Base-by-base conservation (phyloP, 228 moss, liverwort and hornwort genomes). In the Sphagnum magellanicum region DNA sequence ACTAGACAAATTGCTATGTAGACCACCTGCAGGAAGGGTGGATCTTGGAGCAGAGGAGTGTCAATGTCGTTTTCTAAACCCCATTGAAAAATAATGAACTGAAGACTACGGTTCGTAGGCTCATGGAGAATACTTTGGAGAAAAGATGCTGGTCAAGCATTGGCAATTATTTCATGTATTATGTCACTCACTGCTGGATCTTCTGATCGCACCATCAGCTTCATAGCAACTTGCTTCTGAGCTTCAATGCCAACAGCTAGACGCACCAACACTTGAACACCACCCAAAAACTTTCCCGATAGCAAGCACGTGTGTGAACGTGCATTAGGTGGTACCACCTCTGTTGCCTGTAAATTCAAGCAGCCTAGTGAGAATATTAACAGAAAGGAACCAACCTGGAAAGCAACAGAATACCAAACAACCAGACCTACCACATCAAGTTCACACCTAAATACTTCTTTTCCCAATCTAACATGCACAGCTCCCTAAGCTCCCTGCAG, bases 221-320 rank as follows among this genome's bases (percentile, higher is more conserved):
- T 92, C 95, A 95, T 95, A 6, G 88, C 90, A 70, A 95, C 92
- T 69, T 90, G 90, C 83, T 90, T 92, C 72, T 87, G 83, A 51
- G 90, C 72, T 72, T 95, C 90, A 63, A 93, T 90, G 60, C 90
- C 92, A 55, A 93, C 86, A 10, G 88, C 84, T 49, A 93, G 59
- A 71, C 90, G 90, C 60, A 93, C 92, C 58, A 93, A 70, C 51
- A 93, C 90, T 78, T 88, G 87, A 8, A 74, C 53, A 61, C 78
- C 88, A 63, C 94, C 94, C 50, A 92, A 73, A 75, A 95, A 92
- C 69, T 79, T 88, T 46, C 92, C 95, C 16, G 87, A 75, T 64
- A 95, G 72, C 81, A 95, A 79, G 78, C 83, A 92, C 13, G 92
- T 95, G 67, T 95, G 95, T 61, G 95, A 95, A 53, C 92, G 85